These are phyloP conservation scores for Scenedesmus sp. DNA, from an alignment of 163 green algal genomes.

Conservation along the genomic window DNA sequence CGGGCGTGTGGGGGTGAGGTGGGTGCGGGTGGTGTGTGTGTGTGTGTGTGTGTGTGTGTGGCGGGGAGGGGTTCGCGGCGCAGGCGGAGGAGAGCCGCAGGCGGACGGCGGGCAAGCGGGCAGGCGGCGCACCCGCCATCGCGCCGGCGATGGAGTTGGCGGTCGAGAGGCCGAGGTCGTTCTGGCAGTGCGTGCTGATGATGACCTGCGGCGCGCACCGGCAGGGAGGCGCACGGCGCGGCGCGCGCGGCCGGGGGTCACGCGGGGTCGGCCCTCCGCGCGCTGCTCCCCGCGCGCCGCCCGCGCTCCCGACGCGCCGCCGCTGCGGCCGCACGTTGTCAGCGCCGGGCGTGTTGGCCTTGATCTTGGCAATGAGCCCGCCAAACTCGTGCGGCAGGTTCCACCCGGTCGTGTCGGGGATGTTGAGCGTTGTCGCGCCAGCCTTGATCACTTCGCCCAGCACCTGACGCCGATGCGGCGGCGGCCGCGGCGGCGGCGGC, in stretches of 20 bases:
- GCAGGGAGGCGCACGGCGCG: conserved; percentile 1
- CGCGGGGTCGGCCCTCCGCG: not conserved
- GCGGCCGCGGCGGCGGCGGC: no score
- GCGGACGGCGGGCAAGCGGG: not conserved
- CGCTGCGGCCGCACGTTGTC: conserved; percentile 57
- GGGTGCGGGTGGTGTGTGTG: no score
- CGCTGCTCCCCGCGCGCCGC: no score
- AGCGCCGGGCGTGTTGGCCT: conserved; percentile 83
- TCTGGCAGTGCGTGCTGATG: conserved; percentile 99
- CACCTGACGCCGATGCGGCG: no score
- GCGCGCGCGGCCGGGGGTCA: not conserved
- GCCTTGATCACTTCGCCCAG: conserved; percentile 72
- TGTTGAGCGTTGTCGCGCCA: conserved; percentile 98
- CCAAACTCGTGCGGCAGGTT: conserved; percentile 97
- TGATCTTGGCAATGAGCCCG: conserved; percentile 87
- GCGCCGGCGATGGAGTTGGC: conserved; percentile 94
- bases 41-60: no score
- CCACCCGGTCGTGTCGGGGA: conserved; percentile 98
- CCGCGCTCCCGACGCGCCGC: not conserved
- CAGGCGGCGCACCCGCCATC: conserved; percentile 47
- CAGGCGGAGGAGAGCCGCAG: not conserved
- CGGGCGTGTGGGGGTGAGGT: not conserved
- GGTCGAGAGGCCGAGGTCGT: conserved; percentile 96
- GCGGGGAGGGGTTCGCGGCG: not conserved
- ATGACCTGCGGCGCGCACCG: no score